A percentile compares a stretch with the other conserved stretches of the same genome.
phyloP scores from a whole-genome alignment of 257 asterid genomes.

The Nicotiana obtusifolia region DNA sequence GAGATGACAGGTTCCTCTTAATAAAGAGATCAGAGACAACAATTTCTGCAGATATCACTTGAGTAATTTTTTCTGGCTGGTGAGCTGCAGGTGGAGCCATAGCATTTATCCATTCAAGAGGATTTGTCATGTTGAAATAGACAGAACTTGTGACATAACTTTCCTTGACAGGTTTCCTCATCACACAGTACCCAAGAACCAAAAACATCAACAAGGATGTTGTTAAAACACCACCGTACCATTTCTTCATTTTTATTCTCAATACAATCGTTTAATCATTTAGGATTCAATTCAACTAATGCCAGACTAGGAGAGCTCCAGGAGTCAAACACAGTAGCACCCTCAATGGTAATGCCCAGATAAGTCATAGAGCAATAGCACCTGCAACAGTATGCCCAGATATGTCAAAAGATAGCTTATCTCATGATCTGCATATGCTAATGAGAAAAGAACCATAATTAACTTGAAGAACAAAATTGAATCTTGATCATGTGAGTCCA shows the following conservation, averaged over 20 bases:
- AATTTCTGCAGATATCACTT: constrained; percentile 49
- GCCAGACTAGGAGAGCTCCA: constrained; percentile 18
- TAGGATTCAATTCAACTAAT: constrained; percentile 15
- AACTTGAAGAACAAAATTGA: background rate
- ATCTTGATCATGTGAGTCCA: background rate
- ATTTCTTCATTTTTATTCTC: constrained; percentile 76
- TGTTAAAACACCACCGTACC: constrained; percentile 59
- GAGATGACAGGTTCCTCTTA: constrained; percentile 47
- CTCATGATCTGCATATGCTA: background rate
- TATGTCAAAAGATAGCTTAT: background rate
- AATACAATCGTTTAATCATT: constrained; percentile 27
- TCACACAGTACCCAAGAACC: constrained; percentile 51
- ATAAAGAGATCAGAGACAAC: constrained; percentile 42
- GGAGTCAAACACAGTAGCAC: constrained; percentile 10
- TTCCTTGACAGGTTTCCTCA: constrained; percentile 57
- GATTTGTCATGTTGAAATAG: constrained; percentile 57
- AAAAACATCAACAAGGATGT: constrained; percentile 62
- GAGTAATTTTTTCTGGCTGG: constrained; percentile 45
- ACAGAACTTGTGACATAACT: constrained; percentile 40
- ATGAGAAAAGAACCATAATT: background rate
- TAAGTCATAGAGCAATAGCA: constrained; percentile 8
- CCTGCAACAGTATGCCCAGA: constrained; percentile 28
- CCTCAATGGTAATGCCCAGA: constrained; percentile 27
- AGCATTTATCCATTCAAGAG: constrained; percentile 75
- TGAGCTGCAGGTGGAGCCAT: constrained; percentile 47